Conservation (phyloP, 1,284 basidiomycete species). For the Heterobasidion irregulare region DNA sequence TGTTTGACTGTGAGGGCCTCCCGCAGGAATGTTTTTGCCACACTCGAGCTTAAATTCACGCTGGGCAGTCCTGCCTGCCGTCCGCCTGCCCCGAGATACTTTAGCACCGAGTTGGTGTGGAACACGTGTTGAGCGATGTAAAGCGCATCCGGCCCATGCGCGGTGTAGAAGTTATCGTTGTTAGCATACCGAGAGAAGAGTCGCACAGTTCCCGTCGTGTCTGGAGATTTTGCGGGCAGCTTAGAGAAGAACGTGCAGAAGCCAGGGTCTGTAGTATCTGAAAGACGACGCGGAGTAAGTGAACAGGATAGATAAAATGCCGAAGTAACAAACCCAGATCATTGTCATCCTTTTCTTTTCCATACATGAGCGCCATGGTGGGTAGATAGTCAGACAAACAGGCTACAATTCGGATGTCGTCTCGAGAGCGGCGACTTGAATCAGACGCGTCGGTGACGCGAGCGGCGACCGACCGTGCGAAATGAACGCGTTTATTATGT, state of each 20-base stretch:
- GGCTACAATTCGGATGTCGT: too few species aligned
- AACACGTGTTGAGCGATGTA: constrained; percentile 85
- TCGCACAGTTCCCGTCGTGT: constrained; percentile 63
- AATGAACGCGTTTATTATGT: constrained; percentile 8
- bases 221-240: constrained; percentile 60
- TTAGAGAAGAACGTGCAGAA: constrained; percentile 70
- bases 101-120: constrained; percentile 80
- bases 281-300: not conserved
- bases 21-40: constrained; percentile 83
- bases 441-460: not conserved
- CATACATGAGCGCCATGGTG: constrained; percentile 57
- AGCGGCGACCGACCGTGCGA: constrained; percentile 3
- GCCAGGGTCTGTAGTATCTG: constrained; percentile 40
- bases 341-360: constrained; percentile 57
- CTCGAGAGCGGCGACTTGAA: not conserved
- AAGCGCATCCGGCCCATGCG: constrained; percentile 84
- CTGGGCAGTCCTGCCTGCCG: constrained; percentile 58
- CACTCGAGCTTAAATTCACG: constrained; percentile 71
- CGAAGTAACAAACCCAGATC: constrained; percentile 14
- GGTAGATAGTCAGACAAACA: too few species aligned
- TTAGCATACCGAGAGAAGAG: constrained; percentile 64
- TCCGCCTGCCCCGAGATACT: constrained; percentile 65
- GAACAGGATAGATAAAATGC: not conserved
- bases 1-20: constrained; percentile 90
- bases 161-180: constrained; percentile 75